A percentile compares a stretch with the other conserved stretches of the same genome.
Conservation (phyloP, 306 rosid genomes). For the Cicer bijugum region DNA sequence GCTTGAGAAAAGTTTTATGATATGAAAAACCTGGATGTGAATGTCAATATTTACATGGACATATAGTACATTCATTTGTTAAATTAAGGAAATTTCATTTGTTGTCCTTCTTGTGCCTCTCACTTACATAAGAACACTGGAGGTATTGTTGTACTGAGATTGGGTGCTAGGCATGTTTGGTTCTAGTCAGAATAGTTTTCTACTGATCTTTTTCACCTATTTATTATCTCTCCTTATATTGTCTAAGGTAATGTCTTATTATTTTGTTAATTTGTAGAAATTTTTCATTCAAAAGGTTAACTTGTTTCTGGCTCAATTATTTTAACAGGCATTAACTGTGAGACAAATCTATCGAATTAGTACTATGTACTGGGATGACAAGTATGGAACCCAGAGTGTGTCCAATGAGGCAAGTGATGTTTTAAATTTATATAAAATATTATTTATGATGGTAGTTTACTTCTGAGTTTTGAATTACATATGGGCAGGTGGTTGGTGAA, state of each 20-base stretch:
- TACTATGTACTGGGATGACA: slow-evolving; percentile 99
- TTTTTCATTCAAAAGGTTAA: slow-evolving; percentile 4
- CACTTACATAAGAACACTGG: neutral
- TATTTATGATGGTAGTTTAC: slow-evolving; percentile 8
- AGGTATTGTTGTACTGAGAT: slow-evolving; percentile 18
- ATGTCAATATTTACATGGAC: slow-evolving; percentile 21
- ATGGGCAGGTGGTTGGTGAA: slow-evolving; percentile 83
- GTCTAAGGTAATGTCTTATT: neutral
- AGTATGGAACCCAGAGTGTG: slow-evolving; percentile 96
- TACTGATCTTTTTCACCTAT: neutral
- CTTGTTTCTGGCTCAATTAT: slow-evolving; percentile 30
- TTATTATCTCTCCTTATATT: neutral
- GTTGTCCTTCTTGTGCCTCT: neutral
- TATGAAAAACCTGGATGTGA: neutral
- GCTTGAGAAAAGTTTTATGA: slow-evolving; percentile 19
- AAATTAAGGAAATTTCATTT: neutral
- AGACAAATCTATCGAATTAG: slow-evolving; percentile 97
- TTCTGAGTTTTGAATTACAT: slow-evolving; percentile 37
- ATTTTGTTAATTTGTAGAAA: neutral
- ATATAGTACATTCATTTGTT: slow-evolving; percentile 9
- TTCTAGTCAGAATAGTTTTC: slow-evolving; percentile 27
- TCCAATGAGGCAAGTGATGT: slow-evolving; percentile 92
- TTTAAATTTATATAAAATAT: slow-evolving; percentile 33
- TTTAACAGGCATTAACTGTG: slow-evolving; percentile 78
- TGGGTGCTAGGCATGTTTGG: slow-evolving; percentile 1